phyloP scores from a whole-genome alignment of 495 filamentous ascomycete species.

The Podospora didyma region DNA sequence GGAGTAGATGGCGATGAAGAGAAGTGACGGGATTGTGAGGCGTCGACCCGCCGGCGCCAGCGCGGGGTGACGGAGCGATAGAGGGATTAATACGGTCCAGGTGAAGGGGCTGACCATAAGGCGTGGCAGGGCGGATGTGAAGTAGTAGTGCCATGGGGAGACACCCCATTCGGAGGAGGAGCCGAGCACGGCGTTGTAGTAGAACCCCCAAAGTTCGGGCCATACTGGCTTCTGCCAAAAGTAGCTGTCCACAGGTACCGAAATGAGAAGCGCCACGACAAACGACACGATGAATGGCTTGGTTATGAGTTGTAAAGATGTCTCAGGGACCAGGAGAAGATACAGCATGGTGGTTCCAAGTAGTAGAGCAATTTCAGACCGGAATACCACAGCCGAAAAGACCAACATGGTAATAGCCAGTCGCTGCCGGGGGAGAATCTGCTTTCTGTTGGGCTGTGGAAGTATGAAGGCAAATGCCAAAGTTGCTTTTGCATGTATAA shows the following conservation, averaged over 20 bases:
- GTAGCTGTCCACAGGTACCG: slow-evolving; percentile 76
- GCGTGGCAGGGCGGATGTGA: slow-evolving; percentile 72
- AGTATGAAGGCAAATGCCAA: slow-evolving; percentile 68
- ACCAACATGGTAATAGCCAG: slow-evolving; percentile 71
- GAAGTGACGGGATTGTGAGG: slow-evolving; percentile 60
- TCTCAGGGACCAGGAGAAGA: slow-evolving; percentile 53
- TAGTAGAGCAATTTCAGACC: slow-evolving; percentile 83
- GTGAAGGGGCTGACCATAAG: slow-evolving; percentile 76
- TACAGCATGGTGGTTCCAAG: slow-evolving; percentile 55
- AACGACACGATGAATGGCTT: slow-evolving; percentile 65
- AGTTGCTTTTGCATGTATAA: slow-evolving; percentile 47
- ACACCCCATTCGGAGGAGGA: slow-evolving; percentile 82
- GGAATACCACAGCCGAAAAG: slow-evolving; percentile 79
- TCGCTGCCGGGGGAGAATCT: slow-evolving; percentile 36
- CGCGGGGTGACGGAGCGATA: slow-evolving; percentile 54
- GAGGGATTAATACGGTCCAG: slow-evolving; percentile 58
- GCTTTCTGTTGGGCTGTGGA: slow-evolving; percentile 37
- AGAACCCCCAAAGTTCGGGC: slow-evolving; percentile 88
- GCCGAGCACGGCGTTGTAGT: slow-evolving; percentile 82
- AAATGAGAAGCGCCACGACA: slow-evolving; percentile 55
- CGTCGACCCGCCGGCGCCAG: slow-evolving; percentile 37
- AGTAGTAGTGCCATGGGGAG: slow-evolving; percentile 80
- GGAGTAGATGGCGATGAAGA: slow-evolving; percentile 78
- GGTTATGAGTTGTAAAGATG: slow-evolving; percentile 58
- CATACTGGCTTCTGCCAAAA: slow-evolving; percentile 90